A percentile compares a stretch with the other conserved stretches of the same genome.
Evolutionary conservation across 2,329 filamentous ascomycete genomes (phyloP).

Genomic region (Pseudocercospora musae): DNA sequence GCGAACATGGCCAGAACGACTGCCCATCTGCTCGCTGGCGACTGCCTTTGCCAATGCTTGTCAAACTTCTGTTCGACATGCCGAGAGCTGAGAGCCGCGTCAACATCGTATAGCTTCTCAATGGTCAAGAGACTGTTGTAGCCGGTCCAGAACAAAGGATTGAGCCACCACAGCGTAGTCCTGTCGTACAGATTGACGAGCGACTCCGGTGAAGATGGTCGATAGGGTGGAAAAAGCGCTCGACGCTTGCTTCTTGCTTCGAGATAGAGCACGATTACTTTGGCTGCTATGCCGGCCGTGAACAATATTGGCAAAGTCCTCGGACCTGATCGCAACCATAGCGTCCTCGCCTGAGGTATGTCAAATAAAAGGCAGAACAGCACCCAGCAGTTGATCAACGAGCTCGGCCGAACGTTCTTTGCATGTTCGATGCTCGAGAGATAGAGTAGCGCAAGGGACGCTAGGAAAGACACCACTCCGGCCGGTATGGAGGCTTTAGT

Average conservation of each 20-base stretch:
- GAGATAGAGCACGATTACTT: constrained; percentile 20
- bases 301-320: constrained; percentile 15
- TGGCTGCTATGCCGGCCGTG: constrained; percentile 16
- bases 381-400: constrained; percentile 22
- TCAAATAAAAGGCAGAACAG: constrained; percentile 21
- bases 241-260: constrained; percentile 23
- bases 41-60: constrained; percentile 7
- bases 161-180: constrained; percentile 39
- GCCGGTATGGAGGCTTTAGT: constrained; percentile 20
- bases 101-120: constrained; percentile 26
- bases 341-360: constrained; percentile 22
- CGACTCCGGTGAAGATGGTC: constrained; percentile 20
- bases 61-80: constrained; percentile 10
- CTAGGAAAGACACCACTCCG: constrained; percentile 17
- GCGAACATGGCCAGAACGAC: constrained; percentile 6
- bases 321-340: constrained; percentile 20
- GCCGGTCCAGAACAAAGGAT: constrained; percentile 32
- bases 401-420: constrained; percentile 18
- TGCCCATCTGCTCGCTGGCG: not conserved
- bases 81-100: constrained; percentile 15
- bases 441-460: constrained; percentile 19
- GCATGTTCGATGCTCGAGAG: constrained; percentile 22
- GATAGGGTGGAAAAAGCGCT: constrained; percentile 17
- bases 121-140: constrained; percentile 25
- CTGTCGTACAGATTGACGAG: constrained; percentile 28